Evolutionary conservation across 768 basidiomycete genomes (phyloP).

Genomic region (Naganishia antarctica): DNA sequence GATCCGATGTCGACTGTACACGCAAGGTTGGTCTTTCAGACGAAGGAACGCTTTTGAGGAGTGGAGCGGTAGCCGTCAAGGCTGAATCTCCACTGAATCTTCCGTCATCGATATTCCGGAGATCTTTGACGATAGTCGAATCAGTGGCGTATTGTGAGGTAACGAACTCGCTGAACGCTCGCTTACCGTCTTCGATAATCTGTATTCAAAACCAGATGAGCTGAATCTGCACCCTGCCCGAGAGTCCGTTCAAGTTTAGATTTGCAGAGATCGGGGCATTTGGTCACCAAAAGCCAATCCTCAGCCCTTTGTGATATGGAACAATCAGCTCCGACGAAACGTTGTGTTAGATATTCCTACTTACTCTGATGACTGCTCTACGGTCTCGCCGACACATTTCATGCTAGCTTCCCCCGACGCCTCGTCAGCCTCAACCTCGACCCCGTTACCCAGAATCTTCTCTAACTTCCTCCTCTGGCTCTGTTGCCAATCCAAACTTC

Average conservation of each 20-base stretch:
- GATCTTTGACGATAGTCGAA: background rate
- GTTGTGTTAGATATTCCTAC: background rate
- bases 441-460: background rate
- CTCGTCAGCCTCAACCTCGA: background rate
- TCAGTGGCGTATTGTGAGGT: background rate
- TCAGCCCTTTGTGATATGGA: background rate
- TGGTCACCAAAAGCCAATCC: background rate
- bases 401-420: background rate
- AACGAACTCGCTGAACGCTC: too few relatives aligned
- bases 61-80: background rate
- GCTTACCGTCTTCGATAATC: slow-evolving; percentile 11
- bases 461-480: slow-evolving; percentile 9
- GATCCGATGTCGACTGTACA: background rate
- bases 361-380: background rate
- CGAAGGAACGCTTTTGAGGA: background rate
- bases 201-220: slow-evolving; percentile 2
- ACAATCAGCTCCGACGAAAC: background rate
- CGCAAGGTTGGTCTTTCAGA: background rate
- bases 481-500: background rate
- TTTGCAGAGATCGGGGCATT: background rate
- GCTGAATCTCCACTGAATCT: background rate
- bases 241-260: slow-evolving; percentile 9
- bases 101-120: background rate
- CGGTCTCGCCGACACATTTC: background rate
- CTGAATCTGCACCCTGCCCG: slow-evolving; percentile 5